Base-by-base conservation (phyloP, 2,329 filamentous ascomycete species). In the Arthrobotrys sinensis region DNA sequence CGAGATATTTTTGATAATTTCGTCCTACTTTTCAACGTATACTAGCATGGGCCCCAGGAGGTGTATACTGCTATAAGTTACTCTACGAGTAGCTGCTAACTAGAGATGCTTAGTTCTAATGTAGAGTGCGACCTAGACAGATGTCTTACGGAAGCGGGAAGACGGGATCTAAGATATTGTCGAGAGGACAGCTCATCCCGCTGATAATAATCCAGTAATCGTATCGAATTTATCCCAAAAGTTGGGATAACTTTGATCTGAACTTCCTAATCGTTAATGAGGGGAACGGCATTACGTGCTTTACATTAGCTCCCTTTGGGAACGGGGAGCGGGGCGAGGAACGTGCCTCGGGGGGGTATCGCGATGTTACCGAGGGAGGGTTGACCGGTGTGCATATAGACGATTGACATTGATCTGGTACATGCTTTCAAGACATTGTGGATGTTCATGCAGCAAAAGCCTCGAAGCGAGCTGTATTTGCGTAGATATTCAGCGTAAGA, bases 231-330 rank as follows among this genome's bases (percentile, higher is more conserved):
- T 60, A 75, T 48, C 70, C 63, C 62, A 67, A 62, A 16, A 32
- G 53, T 63, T 40, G 28, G 40, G 38, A 40, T 60, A 60, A 60
- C 55, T 60, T 46, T 43, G 52, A 40, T 52, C 60, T 50, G 24
- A 71, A 40, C 67, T 71, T 71, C 67, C 67, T 71, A 71, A 60
- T 57, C 36, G 48, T 36, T 55, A 45, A 66, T 64, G 69, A 65
- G 69, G 69, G 60, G 66, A 52, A 73, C 52, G 70, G 63, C 63
- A 75, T 75, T 75, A 75, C 70, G 70, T 75, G 70, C 70, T 75
- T 75, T 67, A 75, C 69, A 73, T 73, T 73, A 73, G 63, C 70
- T 63, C 38, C 69, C 70, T 67, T 63, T 63, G 52, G 21, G 62
- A 63, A 53, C 70, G 70, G 70, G 70, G 62, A 75, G 63, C 70